Percentiles rank a stretch among this genome's conserved stretches.
Evolutionary conservation across 2,329 filamentous ascomycete genomes (phyloP).

Genomic region (Trichophaea hybrida): DNA sequence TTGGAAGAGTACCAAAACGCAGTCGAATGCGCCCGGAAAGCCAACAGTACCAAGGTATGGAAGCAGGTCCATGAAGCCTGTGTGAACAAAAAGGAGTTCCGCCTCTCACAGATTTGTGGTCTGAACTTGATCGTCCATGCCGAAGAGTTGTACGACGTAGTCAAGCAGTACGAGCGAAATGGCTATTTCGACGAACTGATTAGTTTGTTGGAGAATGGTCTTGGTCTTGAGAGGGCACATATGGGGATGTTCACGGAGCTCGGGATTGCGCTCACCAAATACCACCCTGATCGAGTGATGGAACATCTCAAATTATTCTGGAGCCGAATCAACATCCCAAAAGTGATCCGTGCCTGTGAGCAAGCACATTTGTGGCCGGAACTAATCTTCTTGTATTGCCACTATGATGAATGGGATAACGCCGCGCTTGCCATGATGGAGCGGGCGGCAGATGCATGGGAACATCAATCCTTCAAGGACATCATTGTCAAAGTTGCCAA

Average conservation of each 20-base stretch:
- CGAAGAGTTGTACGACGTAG: slow-evolving; percentile 80
- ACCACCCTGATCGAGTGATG: slow-evolving; percentile 91
- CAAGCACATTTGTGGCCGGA: slow-evolving; percentile 95
- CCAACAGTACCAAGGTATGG: slow-evolving; percentile 99
- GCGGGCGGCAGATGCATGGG: slow-evolving; percentile 92
- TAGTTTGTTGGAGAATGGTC: slow-evolving; percentile 77
- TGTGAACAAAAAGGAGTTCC: slow-evolving; percentile 96
- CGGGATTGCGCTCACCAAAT: slow-evolving; percentile 82
- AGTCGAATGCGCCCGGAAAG: slow-evolving; percentile 93
- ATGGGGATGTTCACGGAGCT: slow-evolving; percentile 96
- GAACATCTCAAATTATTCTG: slow-evolving; percentile 98
- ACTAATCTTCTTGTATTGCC: slow-evolving; percentile 92
- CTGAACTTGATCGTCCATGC: slow-evolving; percentile 96
- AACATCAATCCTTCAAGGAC: slow-evolving; percentile 99
- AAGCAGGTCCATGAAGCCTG: slow-evolving; percentile 96
- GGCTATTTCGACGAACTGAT: slow-evolving; percentile 99
- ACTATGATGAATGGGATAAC: slow-evolving; percentile 98
- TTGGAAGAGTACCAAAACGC: slow-evolving; percentile 93
- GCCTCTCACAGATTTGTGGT: slow-evolving; percentile 95
- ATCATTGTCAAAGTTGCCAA: slow-evolving; percentile 96
- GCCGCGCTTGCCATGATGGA: slow-evolving; percentile 96
- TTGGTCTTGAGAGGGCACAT: slow-evolving; percentile 80
- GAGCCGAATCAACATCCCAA: slow-evolving; percentile 93
- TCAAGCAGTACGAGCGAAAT: slow-evolving; percentile 91
- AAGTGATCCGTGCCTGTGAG: slow-evolving; percentile 86